These are phyloP conservation scores for Fusarium verticillioides DNA, from an alignment of 2,329 filamentous ascomycete genomes.

Conservation along the genomic window DNA sequence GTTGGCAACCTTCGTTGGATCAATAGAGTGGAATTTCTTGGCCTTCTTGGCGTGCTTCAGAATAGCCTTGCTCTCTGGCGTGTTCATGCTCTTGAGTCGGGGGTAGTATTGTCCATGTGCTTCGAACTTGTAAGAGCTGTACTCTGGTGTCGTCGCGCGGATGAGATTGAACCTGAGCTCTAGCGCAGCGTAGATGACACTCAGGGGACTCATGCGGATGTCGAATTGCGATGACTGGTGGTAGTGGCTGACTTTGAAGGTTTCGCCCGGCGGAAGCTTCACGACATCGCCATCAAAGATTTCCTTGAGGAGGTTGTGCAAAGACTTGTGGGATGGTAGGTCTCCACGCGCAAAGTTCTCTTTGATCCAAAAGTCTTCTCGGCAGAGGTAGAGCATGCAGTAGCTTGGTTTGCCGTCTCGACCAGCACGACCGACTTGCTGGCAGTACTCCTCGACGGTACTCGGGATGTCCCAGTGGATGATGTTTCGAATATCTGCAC, in stretches of 20 bases:
- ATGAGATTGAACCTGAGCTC: slow-evolving; percentile 68
- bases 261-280: slow-evolving; percentile 23
- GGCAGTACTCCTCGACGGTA: slow-evolving; percentile 67
- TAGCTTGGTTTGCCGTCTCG: slow-evolving; percentile 63
- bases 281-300: slow-evolving; percentile 56
- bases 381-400: slow-evolving; percentile 68
- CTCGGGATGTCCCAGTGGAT: slow-evolving; percentile 63
- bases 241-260: slow-evolving; percentile 55
- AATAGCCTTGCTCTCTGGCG: slow-evolving; percentile 58
- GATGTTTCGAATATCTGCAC: slow-evolving; percentile 62
- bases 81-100: slow-evolving; percentile 50
- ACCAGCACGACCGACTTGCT: slow-evolving; percentile 67
- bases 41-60: slow-evolving; percentile 53
- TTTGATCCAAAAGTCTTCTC: slow-evolving; percentile 66
- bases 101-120: slow-evolving; percentile 48
- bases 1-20: slow-evolving; percentile 56
- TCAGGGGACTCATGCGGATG: slow-evolving; percentile 61
- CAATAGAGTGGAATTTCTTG: slow-evolving; percentile 57
- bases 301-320: slow-evolving; percentile 60
- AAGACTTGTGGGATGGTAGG: slow-evolving; percentile 62
- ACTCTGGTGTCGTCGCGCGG: slow-evolving; percentile 67
- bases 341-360: slow-evolving; percentile 71
- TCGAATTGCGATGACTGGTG: slow-evolving; percentile 62
- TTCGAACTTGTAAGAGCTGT: slow-evolving; percentile 65
- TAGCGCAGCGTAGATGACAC: slow-evolving; percentile 68